phyloP scores from a whole-genome alignment of 805 yeast genomes.

The Hanseniaspora valbyensis region DNA sequence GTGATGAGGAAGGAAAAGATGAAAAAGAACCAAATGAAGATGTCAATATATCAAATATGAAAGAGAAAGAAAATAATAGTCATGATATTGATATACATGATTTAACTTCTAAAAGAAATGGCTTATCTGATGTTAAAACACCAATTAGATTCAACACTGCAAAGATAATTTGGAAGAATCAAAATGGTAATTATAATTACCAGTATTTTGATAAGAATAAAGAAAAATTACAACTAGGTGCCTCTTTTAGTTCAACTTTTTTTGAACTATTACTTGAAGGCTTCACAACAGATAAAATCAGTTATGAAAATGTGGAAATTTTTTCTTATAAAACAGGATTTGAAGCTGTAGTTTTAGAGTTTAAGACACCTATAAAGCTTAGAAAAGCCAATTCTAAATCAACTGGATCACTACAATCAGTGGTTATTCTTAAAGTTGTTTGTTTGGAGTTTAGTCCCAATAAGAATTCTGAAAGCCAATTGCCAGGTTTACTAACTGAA shows the following conservation, averaged over 20 bases:
- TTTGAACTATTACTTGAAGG: not conserved
- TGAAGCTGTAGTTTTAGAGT: not conserved
- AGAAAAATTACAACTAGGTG: not conserved
- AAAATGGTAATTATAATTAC: not conserved
- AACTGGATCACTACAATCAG: too few relatives aligned
- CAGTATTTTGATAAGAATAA: not conserved
- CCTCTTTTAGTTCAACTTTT: not conserved
- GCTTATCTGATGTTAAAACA: too few relatives aligned
- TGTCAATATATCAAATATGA: too few relatives aligned
- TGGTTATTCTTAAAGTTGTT: too few relatives aligned
- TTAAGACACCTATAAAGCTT: not conserved
- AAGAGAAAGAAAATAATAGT: too few relatives aligned
- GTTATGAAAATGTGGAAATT: not conserved
- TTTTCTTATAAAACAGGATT: not conserved
- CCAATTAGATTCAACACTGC: too few relatives aligned
- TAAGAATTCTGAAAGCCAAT: not conserved
- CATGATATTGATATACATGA: too few relatives aligned
- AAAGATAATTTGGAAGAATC: not conserved
- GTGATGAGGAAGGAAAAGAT: not conserved
- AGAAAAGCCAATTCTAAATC: too few relatives aligned
- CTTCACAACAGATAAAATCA: not conserved
- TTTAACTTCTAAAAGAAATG: too few relatives aligned
- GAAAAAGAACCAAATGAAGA: too few relatives aligned
- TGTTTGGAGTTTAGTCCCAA: not conserved
- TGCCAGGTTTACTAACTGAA: not conserved